Evolutionary conservation across 1,284 basidiomycete species (phyloP).

Genomic region (Ustilago shanxiensis): DNA sequence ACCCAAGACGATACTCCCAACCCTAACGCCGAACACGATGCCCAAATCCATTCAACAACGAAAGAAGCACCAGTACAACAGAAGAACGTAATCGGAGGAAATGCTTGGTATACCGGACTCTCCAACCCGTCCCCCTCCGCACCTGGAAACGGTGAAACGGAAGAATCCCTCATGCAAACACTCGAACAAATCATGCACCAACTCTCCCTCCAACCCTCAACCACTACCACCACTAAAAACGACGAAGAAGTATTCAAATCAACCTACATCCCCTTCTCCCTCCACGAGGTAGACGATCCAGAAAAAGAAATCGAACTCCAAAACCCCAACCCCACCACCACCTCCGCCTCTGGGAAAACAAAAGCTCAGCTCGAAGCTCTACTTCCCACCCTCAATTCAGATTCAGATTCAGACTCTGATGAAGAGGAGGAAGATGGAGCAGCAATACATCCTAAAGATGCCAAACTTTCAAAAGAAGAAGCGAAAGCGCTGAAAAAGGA

Average conservation of each 20-base stretch:
- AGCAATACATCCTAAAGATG: conserved; percentile 31
- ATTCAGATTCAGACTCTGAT: conserved; percentile 12
- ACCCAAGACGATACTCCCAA: conserved; percentile 26
- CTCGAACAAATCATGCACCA: conserved; percentile 48
- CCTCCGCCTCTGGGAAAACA: neutral
- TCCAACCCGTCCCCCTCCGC: neutral
- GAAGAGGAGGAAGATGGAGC: conserved; percentile 9
- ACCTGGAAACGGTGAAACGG: conserved; percentile 54
- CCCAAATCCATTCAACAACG: conserved; percentile 3
- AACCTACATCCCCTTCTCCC: conserved; percentile 65
- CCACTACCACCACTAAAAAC: conserved; percentile 5
- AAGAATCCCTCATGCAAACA: conserved; percentile 50
- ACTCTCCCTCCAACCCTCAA: conserved; percentile 17
- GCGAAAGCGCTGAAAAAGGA: conserved; percentile 48
- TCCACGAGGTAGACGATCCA: conserved; percentile 67
- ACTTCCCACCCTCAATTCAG: conserved; percentile 5
- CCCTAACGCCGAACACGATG: conserved; percentile 31
- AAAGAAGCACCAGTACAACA: neutral
- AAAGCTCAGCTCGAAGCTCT: conserved; percentile 8
- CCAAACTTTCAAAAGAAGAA: conserved; percentile 47
- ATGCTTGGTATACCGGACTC: conserved; percentile 41
- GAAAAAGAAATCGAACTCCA: conserved; percentile 62
- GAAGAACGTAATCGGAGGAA: conserved; percentile 37
- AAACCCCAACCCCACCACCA: neutral
- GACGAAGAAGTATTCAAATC: conserved; percentile 65